Conservation (phyloP, 441 rosid species). For the Theobroma grandiflorum region DNA sequence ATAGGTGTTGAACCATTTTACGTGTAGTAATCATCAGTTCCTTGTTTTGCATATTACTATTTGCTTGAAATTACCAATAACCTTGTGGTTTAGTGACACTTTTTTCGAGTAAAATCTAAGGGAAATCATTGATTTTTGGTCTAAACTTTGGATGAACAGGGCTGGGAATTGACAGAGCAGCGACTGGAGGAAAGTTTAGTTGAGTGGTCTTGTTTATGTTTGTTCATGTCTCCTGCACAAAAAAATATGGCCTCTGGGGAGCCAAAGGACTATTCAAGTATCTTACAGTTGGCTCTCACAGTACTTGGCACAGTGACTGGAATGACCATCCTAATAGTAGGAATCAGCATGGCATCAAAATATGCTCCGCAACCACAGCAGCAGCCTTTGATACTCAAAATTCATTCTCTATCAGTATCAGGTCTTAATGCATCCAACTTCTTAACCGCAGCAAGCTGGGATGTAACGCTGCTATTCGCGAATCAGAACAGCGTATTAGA, state of each 20-base stretch:
- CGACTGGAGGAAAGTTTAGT: not conserved
- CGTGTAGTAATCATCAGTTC: not conserved
- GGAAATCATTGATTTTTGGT: not conserved
- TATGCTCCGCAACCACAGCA: constrained; percentile 27
- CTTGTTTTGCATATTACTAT: not conserved
- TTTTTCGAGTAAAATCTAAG: not conserved
- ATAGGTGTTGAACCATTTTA: not conserved
- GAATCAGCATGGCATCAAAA: constrained; percentile 27
- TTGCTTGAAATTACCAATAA: too few species aligned
- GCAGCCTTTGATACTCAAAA: constrained; percentile 29
- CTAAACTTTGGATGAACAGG: not conserved
- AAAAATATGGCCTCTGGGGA: constrained; percentile 13
- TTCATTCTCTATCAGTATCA: constrained; percentile 20
- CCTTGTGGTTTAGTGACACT: not conserved
- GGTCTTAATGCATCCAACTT: constrained; percentile 24
- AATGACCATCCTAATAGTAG: constrained; percentile 14
- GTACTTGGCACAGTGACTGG: constrained; percentile 16
- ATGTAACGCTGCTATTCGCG: constrained; percentile 21
- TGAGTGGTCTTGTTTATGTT: not conserved
- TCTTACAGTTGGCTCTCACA: constrained; percentile 19
- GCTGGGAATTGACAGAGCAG: not conserved
- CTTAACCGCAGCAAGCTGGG: not conserved
- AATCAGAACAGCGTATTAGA: constrained; percentile 23
- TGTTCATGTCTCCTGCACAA: not conserved
- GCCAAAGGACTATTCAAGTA: constrained; percentile 8